Conservation (phyloP, 139 green algal species). For the Chlamydomonas incerta region DNA sequence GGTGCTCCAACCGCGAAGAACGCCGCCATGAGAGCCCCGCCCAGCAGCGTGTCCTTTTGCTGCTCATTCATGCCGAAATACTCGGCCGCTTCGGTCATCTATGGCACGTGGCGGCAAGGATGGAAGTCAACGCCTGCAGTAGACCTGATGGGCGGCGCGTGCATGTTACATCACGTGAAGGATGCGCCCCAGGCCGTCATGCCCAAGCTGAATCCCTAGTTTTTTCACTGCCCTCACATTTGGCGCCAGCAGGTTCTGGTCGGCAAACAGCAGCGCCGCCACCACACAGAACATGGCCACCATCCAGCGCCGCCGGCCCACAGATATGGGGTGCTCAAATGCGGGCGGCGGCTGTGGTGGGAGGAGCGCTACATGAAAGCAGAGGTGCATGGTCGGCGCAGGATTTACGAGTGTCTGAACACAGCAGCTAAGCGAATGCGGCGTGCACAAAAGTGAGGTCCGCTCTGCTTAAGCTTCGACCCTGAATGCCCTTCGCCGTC, state of each 20-base stretch:
- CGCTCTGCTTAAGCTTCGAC: no score
- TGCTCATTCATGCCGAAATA: slow-evolving; percentile 76
- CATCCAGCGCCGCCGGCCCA: slow-evolving; percentile 58
- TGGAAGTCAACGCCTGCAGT: no score
- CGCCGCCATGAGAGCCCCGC: slow-evolving; percentile 77
- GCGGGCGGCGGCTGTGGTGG: neutral
- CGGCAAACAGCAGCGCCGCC: slow-evolving; percentile 83
- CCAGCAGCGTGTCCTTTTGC: slow-evolving; percentile 80
- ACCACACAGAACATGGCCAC: slow-evolving; percentile 80
- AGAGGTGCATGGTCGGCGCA: no score
- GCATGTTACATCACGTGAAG: no score
- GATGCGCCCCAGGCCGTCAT: no score
- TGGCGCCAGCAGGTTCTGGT: slow-evolving; percentile 92
- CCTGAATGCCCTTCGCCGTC: no score
- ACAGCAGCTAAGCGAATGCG: no score
- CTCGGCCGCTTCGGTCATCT: slow-evolving; percentile 60
- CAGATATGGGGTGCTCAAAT: slow-evolving; percentile 55
- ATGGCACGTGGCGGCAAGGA: no score
- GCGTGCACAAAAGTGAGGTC: no score
- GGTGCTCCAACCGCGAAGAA: slow-evolving; percentile 91
- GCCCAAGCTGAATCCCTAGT: no score
- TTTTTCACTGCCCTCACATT: slow-evolving; percentile 66
- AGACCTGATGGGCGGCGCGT: no score
- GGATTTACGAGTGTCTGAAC: no score
- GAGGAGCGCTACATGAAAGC: slow-evolving; percentile 42